Percentiles rank a stretch among this genome's conserved stretches.
These are phyloP conservation scores for Diaporthe citrichinensis DNA, from an alignment of 2,329 filamentous ascomycete genomes.

Conservation along the genomic window DNA sequence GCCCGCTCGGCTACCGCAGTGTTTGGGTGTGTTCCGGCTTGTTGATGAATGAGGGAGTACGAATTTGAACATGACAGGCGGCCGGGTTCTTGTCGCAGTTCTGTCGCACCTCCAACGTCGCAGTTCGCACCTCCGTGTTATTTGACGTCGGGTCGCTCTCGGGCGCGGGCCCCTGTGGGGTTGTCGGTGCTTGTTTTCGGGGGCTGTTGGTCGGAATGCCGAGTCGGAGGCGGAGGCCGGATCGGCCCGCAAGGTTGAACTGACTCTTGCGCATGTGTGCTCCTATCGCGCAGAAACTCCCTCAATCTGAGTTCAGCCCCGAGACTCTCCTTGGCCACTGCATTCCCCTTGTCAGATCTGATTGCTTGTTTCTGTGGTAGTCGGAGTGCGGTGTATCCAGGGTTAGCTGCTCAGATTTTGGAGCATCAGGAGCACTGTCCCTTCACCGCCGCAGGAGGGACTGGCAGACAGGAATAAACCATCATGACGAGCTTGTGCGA, in stretches of 20 bases:
- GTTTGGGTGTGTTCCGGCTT: neutral
- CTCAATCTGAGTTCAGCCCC: neutral
- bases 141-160: neutral
- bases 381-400: neutral
- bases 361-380: neutral
- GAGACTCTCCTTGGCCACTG: neutral
- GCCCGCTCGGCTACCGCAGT: neutral
- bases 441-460: neutral
- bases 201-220: neutral
- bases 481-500: too few species aligned
- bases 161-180: neutral
- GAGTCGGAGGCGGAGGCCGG: neutral
- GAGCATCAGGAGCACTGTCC: too few species aligned
- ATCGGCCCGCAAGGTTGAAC: slow-evolving; percentile 5
- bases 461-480: neutral
- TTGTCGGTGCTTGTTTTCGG: neutral
- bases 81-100: neutral
- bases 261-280: neutral
- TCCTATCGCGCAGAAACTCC: neutral
- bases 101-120: neutral
- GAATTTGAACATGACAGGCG: too few species aligned
- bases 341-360: neutral
- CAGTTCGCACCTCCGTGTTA: too few species aligned
- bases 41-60: too few species aligned
- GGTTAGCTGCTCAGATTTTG: neutral